These are phyloP conservation scores for Pachyrhizus erosus DNA, from an alignment of 306 rosid species.

Conservation along the genomic window DNA sequence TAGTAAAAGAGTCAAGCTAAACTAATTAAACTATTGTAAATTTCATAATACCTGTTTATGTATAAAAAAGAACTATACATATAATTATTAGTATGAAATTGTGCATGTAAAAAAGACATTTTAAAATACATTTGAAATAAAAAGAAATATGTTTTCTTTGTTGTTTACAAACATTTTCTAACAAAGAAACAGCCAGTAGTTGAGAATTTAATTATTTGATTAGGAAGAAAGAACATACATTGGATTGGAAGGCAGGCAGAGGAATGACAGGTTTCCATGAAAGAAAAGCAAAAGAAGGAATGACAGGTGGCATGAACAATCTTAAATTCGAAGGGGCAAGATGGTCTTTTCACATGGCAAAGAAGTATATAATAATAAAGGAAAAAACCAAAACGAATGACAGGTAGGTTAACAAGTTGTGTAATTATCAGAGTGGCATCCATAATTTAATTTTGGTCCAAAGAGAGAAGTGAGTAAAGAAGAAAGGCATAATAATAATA, in stretches of 20 bases:
- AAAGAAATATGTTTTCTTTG: neutral
- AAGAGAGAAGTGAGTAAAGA: neutral
- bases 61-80: no score
- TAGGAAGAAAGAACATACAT: constrained; percentile 1
- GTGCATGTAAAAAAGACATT: no score
- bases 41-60: no score
- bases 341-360: neutral
- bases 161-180: neutral
- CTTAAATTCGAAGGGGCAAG: constrained; percentile 33
- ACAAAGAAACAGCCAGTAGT: neutral
- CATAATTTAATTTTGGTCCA: neutral
- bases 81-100: no score
- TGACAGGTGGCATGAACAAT: constrained; percentile 42
- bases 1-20: no score
- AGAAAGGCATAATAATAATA: no score
- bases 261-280: constrained; percentile 42
- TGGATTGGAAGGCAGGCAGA: neutral
- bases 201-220: neutral
- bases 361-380: neutral
- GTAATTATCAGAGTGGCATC: neutral
- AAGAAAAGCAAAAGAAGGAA: constrained; percentile 20
- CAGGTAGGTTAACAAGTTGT: constrained; percentile 33
- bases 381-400: constrained; percentile 15
- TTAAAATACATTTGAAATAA: no score
- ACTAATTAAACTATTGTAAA: no score